A percentile compares a stretch with the other conserved stretches of the same genome.
phyloP scores from a whole-genome alignment of 208 protist genomes.

The Crithidia acanthocephali region DNA sequence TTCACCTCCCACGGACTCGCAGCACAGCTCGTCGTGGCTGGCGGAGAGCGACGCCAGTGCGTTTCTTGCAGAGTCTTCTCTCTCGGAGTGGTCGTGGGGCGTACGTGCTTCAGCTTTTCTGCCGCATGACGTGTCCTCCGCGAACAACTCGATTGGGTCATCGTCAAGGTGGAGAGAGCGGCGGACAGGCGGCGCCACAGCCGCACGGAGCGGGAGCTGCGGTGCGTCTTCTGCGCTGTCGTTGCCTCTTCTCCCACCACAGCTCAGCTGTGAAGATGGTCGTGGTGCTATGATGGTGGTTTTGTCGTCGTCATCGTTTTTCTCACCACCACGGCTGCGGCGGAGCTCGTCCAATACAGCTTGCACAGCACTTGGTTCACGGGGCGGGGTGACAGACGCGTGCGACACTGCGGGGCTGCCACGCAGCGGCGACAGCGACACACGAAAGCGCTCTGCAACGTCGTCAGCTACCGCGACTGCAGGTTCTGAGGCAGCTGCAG shows the following conservation, averaged over 20 bases:
- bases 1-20: not conserved
- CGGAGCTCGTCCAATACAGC: constrained; percentile 24
- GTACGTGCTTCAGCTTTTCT: not conserved
- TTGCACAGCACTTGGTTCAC: constrained; percentile 18
- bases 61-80: not conserved
- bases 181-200: not conserved
- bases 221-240: not conserved
- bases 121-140: not conserved
- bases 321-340: constrained; percentile 6
- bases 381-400: constrained; percentile 1
- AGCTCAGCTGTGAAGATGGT: too few species aligned
- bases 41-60: not conserved
- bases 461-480: not conserved
- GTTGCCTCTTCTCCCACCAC: too few species aligned
- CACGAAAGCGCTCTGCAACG: constrained; percentile 29
- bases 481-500: not conserved
- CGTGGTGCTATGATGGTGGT: too few species aligned
- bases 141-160: constrained; percentile 24
- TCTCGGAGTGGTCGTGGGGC: not conserved
- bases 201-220: not conserved
- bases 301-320: not conserved
- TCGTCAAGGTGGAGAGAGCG: constrained; percentile 29
- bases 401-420: not conserved
- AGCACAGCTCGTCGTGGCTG: not conserved
- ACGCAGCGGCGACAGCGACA: constrained; percentile 2